These are phyloP conservation scores for Bryopsis sp. DNA, from an alignment of 139 green algal genomes.

Conservation along the genomic window DNA sequence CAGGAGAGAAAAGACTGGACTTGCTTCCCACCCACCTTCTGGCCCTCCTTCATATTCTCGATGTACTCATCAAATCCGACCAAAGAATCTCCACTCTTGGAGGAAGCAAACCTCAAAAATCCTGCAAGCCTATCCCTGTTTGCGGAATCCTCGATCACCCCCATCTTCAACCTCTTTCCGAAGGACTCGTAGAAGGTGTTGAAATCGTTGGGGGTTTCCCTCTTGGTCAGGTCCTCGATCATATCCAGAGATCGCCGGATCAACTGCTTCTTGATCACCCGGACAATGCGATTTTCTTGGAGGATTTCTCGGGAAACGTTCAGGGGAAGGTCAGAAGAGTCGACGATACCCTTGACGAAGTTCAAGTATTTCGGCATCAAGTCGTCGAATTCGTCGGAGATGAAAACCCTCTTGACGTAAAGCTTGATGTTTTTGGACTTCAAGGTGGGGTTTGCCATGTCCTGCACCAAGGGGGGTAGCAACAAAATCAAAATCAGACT, in stretches of 20 bases:
- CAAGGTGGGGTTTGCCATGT: constrained; percentile 23
- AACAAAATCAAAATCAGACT: too few relatives aligned
- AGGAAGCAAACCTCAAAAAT: constrained; percentile 70
- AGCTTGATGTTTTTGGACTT: constrained; percentile 72
- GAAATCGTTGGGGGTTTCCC: constrained; percentile 60
- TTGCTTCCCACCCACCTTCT: too few relatives aligned
- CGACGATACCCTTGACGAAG: constrained; percentile 92
- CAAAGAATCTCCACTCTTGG: constrained; percentile 50
- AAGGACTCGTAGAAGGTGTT: constrained; percentile 91
- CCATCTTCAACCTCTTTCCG: constrained; percentile 54
- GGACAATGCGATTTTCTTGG: constrained; percentile 72
- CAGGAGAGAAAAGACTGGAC: too few relatives aligned
- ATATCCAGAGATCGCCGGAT: constrained; percentile 84
- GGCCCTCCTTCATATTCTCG: constrained; percentile 72
- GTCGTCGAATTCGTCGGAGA: constrained; percentile 96
- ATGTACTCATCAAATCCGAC: constrained; percentile 77
- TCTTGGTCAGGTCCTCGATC: constrained; percentile 72
- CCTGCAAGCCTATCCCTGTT: constrained; percentile 62
- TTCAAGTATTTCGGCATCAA: constrained; percentile 87
- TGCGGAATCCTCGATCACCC: constrained; percentile 84
- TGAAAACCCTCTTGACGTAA: constrained; percentile 98
- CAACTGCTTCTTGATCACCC: constrained; percentile 89
- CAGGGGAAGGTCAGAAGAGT: constrained; percentile 92
- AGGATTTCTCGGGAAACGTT: constrained; percentile 98
- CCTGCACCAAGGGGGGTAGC: too few relatives aligned